phyloP scores from a whole-genome alignment of 805 yeast species.

The Wickerhamiella brachini region DNA sequence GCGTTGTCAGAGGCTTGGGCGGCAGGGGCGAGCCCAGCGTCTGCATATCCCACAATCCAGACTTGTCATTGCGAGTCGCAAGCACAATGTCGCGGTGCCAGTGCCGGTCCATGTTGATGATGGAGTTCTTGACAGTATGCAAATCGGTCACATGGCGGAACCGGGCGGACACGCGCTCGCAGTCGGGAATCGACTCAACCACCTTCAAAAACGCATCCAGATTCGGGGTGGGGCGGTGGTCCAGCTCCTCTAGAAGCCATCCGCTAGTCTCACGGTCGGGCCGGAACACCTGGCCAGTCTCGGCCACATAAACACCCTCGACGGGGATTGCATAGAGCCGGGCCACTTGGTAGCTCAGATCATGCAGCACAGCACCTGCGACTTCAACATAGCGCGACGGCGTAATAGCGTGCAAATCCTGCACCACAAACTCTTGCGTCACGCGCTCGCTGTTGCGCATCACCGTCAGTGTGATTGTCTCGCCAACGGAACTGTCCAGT shows the following conservation, averaged over 20 bases:
- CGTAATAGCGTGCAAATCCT: slow-evolving; percentile 67
- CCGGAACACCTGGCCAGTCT: slow-evolving; percentile 62
- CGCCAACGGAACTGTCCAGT: slow-evolving; percentile 56
- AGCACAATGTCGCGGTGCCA: slow-evolving; percentile 63
- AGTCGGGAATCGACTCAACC: slow-evolving; percentile 65
- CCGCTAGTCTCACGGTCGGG: slow-evolving; percentile 43
- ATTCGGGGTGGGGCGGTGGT: slow-evolving; percentile 60
- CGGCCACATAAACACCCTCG: slow-evolving; percentile 65
- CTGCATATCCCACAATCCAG: slow-evolving; percentile 46
- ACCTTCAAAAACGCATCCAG: slow-evolving; percentile 65
- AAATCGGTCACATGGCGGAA: slow-evolving; percentile 70
- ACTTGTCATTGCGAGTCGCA: slow-evolving; percentile 43
- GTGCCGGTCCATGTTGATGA: slow-evolving; percentile 67
- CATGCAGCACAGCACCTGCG: slow-evolving; percentile 77
- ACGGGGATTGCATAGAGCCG: slow-evolving; percentile 74
- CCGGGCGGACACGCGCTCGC: slow-evolving; percentile 51
- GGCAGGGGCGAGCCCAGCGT: slow-evolving; percentile 44
- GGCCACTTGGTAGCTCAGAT: slow-evolving; percentile 79
- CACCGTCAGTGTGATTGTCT: slow-evolving; percentile 39
- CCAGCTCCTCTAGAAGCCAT: slow-evolving; percentile 69
- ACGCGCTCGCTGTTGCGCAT: slow-evolving; percentile 64
- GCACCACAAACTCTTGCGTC: slow-evolving; percentile 39
- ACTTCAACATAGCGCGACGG: slow-evolving; percentile 72
- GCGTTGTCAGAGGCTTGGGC: slow-evolving; percentile 38
- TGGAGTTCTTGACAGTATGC: slow-evolving; percentile 57